These are phyloP conservation scores for Pseudocercospora ulei DNA, from an alignment of 2,329 filamentous ascomycete genomes.

Conservation along the genomic window DNA sequence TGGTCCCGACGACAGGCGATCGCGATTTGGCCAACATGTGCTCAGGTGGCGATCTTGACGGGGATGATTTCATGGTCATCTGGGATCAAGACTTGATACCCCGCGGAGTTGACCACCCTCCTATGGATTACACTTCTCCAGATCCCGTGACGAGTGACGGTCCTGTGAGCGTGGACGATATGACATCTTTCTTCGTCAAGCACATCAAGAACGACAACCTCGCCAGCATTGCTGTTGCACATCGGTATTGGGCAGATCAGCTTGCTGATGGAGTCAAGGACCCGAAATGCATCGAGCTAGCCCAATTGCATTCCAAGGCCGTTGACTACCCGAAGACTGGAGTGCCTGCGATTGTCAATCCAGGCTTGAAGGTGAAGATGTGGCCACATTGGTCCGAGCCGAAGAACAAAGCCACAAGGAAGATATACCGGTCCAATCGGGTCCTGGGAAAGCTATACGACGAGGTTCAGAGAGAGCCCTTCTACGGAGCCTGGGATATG, in stretches of 20 bases:
- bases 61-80: slow-evolving; percentile 88
- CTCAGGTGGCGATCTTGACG: slow-evolving; percentile 89
- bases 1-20: slow-evolving; percentile 75
- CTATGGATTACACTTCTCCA: slow-evolving; percentile 65
- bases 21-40: slow-evolving; percentile 85
- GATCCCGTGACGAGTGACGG: slow-evolving; percentile 48
- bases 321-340: slow-evolving; percentile 95
- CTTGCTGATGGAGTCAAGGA: slow-evolving; percentile 54
- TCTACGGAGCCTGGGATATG: slow-evolving; percentile 60
- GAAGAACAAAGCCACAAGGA: slow-evolving; percentile 38
- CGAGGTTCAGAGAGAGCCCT: slow-evolving; percentile 57
- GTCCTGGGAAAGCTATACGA: slow-evolving; percentile 79
- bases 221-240: slow-evolving; percentile 67
- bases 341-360: slow-evolving; percentile 58
- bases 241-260: slow-evolving; percentile 65
- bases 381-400: slow-evolving; percentile 84
- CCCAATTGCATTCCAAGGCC: slow-evolving; percentile 73
- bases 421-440: slow-evolving; percentile 56
- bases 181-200: slow-evolving; percentile 75
- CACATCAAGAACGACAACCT: slow-evolving; percentile 89
- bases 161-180: slow-evolving; percentile 60
- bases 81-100: slow-evolving; percentile 76
- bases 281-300: slow-evolving; percentile 60
- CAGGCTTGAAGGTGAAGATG: slow-evolving; percentile 48
- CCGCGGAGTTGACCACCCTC: slow-evolving; percentile 55